Evolutionary conservation across 1,284 basidiomycete genomes (phyloP), one percentile per base, ranked within the genome.

Genomic region (Rhizoctonia solani): DNA sequence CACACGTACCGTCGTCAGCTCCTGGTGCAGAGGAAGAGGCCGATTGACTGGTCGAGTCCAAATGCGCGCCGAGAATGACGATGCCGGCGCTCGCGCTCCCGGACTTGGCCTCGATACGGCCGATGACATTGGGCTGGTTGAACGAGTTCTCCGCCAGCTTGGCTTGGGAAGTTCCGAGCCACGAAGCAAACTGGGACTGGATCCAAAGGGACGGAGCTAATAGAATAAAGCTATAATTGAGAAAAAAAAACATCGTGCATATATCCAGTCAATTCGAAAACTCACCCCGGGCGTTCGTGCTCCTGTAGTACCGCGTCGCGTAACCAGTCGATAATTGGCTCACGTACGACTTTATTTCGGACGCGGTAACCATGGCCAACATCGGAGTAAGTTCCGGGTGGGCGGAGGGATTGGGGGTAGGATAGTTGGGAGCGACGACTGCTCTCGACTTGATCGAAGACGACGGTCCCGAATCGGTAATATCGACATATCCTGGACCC

Each of bases 51-150:
- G 54, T 67, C 2, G 54, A 56, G 37, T 67, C 65, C 75, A 87
- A 83, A 74, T 89, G 88, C 0, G 85, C 83, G 14, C 85, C 85
- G 37, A 88, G 74, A 69, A 89, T 84, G 5, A 83, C 81, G 16
- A 85, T 75, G 0, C 82, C 78, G 8, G 75, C 76, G 19, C 76
- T 77, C 55, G 77, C 73, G 55, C 71, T 72, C 30, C 79, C 80
- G 25, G 66, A 54, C 32, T 53, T 67, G 54, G 61, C 63, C 32
- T 77, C 76, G 72, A 87, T 81, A 66, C 81, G 81, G 14, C 79
- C 84, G 69, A 89, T 83, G 73, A 88, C 83, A 16, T 83, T 84
- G 74, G 84, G 83, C 75, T 90, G 87, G 32, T 21, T 37, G 41
- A 69, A 63, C n/a, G 46, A 47, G 29, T 69, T 65, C 21, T 52